These are phyloP conservation scores for Curvularia sp. DNA, from an alignment of 2,329 filamentous ascomycete genomes.

Conservation along the genomic window DNA sequence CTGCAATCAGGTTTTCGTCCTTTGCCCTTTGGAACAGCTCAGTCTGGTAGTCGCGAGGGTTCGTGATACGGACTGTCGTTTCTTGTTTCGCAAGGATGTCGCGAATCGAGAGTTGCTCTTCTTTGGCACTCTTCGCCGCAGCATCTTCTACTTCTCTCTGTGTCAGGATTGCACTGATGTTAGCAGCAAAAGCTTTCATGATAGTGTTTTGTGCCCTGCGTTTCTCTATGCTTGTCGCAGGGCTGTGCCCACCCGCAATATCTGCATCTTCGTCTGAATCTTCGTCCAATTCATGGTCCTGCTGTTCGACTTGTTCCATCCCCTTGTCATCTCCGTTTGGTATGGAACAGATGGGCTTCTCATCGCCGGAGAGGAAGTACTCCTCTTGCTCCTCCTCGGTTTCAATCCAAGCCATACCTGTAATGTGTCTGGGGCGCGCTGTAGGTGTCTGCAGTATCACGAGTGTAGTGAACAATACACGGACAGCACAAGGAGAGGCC, in stretches of 20 bases:
- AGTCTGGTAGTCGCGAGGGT: slow-evolving; percentile 86
- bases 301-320: background rate
- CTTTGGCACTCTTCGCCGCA: slow-evolving; percentile 46
- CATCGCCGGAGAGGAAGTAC: slow-evolving; percentile 22
- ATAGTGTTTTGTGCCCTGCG: slow-evolving; percentile 52
- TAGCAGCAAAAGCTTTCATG: slow-evolving; percentile 52
- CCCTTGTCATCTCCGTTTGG: slow-evolving; percentile 13
- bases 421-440: background rate
- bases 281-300: slow-evolving; percentile 18
- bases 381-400: slow-evolving; percentile 30
- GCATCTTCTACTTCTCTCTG: slow-evolving; percentile 49
- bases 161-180: slow-evolving; percentile 54
- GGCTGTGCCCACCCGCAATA: slow-evolving; percentile 25
- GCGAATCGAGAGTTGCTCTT: slow-evolving; percentile 61
- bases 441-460: background rate
- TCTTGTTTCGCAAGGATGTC: slow-evolving; percentile 62
- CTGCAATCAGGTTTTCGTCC: slow-evolving; percentile 84
- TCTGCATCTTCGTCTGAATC: slow-evolving; percentile 39
- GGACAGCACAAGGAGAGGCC: background rate
- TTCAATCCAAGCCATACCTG: slow-evolving; percentile 29
- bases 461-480: background rate
- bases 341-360: slow-evolving; percentile 9
- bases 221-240: slow-evolving; percentile 46
- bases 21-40: slow-evolving; percentile 92
- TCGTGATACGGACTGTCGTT: slow-evolving; percentile 68